These are phyloP conservation scores for Phytophthora rubi DNA, from an alignment of 352 stramenopile species.

Conservation along the genomic window DNA sequence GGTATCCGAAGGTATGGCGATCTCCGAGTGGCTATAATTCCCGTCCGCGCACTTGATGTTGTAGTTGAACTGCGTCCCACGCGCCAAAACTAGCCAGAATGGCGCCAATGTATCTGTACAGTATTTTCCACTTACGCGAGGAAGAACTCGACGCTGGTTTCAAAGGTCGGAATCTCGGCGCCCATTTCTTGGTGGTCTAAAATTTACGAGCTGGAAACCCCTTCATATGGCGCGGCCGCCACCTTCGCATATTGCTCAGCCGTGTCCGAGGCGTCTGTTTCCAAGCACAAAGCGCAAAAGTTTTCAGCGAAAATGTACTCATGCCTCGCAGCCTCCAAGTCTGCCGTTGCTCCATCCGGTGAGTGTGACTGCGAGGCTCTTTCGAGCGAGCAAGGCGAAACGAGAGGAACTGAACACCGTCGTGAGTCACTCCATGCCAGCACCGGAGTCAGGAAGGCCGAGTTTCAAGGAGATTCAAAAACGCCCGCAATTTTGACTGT, in stretches of 20 bases:
- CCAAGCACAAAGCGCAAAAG: slow-evolving; percentile 8
- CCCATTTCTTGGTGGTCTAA: background rate
- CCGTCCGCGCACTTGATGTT: slow-evolving; percentile 1
- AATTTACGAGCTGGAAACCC: slow-evolving; percentile 13
- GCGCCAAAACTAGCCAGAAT: slow-evolving; percentile 14
- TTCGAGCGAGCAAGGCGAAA: slow-evolving; percentile 3
- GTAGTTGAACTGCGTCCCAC: slow-evolving; percentile 7
- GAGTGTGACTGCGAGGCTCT: background rate
- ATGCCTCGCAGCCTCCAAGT: slow-evolving; percentile 2
- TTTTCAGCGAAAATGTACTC: slow-evolving; percentile 7
- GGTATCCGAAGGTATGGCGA: background rate
- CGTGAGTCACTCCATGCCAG: background rate
- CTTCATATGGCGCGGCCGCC: slow-evolving; percentile 20
- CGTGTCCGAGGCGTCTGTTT: no score
- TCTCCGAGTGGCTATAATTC: slow-evolving; percentile 12
- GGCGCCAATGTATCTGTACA: slow-evolving; percentile 8
- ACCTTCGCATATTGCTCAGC: slow-evolving; percentile 24
- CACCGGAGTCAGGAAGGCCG: background rate
- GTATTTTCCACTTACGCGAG: slow-evolving; percentile 17
- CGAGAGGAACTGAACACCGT: background rate
- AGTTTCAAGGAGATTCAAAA: background rate
- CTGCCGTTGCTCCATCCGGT: background rate
- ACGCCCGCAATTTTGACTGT: background rate
- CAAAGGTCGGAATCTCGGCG: background rate
- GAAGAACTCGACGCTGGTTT: slow-evolving; percentile 9